Evolutionary conservation across 352 stramenopile species (phyloP).

Genomic region (Globisporangium spinosum): DNA sequence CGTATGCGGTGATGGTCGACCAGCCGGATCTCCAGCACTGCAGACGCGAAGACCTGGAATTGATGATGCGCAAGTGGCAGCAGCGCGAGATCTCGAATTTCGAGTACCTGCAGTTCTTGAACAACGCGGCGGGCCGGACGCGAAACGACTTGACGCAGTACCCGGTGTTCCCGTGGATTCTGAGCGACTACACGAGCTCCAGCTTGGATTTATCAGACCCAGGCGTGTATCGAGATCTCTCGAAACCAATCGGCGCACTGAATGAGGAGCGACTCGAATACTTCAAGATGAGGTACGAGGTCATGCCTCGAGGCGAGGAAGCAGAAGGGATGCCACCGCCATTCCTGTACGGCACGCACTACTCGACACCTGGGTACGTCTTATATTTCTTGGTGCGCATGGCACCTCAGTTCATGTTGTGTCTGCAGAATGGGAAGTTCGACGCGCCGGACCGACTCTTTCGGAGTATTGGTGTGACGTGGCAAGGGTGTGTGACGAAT

Average conservation of each 20-base stretch:
- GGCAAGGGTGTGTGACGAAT: conserved; percentile 81
- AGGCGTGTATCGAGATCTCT: conserved; percentile 91
- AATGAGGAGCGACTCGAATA: conserved; percentile 85
- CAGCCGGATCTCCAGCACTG: conserved; percentile 62
- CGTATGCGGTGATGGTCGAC: conserved; percentile 83
- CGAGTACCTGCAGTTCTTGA: conserved; percentile 88
- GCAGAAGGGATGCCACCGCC: conserved; percentile 80
- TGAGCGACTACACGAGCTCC: conserved; percentile 86
- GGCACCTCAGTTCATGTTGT: conserved; percentile 94
- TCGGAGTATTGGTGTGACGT: conserved; percentile 90
- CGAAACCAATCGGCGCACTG: conserved; percentile 93
- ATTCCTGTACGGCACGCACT: conserved; percentile 97
- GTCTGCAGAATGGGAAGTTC: conserved; percentile 98
- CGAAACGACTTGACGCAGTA: conserved; percentile 94
- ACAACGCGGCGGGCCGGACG: conserved; percentile 83
- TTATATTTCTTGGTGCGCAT: conserved; percentile 97
- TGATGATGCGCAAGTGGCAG: conserved; percentile 84
- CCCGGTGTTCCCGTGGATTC: conserved; percentile 96
- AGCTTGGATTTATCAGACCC: conserved; percentile 86
- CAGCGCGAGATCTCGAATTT: conserved; percentile 93
- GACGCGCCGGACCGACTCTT: conserved; percentile 98
- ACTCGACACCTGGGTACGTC: conserved; percentile 94
- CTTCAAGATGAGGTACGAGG: conserved; percentile 86
- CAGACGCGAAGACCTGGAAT: conserved; percentile 51
- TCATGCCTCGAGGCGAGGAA: conserved; percentile 86